These are phyloP conservation scores for Heterobasidion parviporum DNA, from an alignment of 1,284 basidiomycete species.

Conservation along the genomic window DNA sequence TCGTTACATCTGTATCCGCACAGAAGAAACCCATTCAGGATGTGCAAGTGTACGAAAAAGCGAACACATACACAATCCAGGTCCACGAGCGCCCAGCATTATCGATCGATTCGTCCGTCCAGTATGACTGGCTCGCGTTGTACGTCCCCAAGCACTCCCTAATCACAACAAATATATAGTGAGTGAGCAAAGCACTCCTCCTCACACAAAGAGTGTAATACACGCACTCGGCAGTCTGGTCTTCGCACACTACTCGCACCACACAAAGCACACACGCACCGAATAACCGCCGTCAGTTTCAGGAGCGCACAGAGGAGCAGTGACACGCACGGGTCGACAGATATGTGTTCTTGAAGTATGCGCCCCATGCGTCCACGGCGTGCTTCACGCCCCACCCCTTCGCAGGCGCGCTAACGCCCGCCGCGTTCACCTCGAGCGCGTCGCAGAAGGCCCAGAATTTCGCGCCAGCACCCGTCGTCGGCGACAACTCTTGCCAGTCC, in stretches of 20 bases:
- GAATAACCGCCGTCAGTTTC: no score
- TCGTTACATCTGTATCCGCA: slow-evolving; percentile 47
- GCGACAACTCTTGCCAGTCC: slow-evolving; percentile 51
- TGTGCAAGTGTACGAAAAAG: not conserved
- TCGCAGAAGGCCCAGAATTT: slow-evolving; percentile 65
- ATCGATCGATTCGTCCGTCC: slow-evolving; percentile 43
- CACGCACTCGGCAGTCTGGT: slow-evolving; percentile 14
- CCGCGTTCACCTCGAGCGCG: slow-evolving; percentile 51
- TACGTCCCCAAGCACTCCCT: slow-evolving; percentile 56
- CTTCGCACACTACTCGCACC: slow-evolving; percentile 32
- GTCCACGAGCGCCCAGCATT: slow-evolving; percentile 48
- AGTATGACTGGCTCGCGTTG: slow-evolving; percentile 36
- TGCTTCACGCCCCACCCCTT: slow-evolving; percentile 57
- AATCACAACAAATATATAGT: not conserved
- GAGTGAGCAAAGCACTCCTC: no score
- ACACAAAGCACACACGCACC: not conserved
- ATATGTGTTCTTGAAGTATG: slow-evolving; percentile 43
- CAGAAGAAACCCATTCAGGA: not conserved
- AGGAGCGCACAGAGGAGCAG: no score
- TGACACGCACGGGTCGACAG: slow-evolving; percentile 27
- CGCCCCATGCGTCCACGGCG: slow-evolving; percentile 54
- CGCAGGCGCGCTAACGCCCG: slow-evolving; percentile 41
- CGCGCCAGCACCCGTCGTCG: slow-evolving; percentile 28
- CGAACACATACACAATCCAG: slow-evolving; percentile 44
- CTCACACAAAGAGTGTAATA: not conserved